These are phyloP conservation scores for Apiospora marii DNA, from an alignment of 2,329 filamentous ascomycete species.

Conservation along the genomic window DNA sequence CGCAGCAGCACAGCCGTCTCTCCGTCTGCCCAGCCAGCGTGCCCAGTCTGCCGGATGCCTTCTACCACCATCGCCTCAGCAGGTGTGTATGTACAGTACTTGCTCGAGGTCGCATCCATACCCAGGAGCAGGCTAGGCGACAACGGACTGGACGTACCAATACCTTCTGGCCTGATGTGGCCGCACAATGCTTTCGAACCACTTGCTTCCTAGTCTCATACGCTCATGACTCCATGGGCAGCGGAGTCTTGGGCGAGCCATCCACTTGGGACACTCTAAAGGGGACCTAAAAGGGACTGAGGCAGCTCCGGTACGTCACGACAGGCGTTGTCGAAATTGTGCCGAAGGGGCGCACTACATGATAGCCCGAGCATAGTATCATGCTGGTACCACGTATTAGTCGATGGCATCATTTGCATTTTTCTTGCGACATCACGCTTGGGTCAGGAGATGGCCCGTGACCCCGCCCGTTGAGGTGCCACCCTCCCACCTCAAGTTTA, in stretches of 20 bases:
- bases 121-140: not conserved
- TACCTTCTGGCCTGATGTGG: not conserved
- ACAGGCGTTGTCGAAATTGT: not conserved
- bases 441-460: not conserved
- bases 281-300: not conserved
- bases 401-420: constrained; percentile 25
- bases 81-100: not conserved
- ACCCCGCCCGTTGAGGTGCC: constrained; percentile 9
- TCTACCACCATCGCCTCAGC: not conserved
- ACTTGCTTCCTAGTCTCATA: constrained; percentile 6
- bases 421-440: constrained; percentile 24
- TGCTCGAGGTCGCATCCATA: not conserved
- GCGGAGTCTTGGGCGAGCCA: constrained; percentile 3
- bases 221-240: constrained; percentile 5
- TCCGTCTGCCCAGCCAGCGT: too few species aligned
- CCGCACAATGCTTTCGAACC: constrained; percentile 6
- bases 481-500: constrained; percentile 18
- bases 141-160: not conserved
- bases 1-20: too few species aligned
- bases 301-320: not conserved
- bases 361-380: constrained; percentile 2
- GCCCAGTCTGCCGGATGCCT: too few species aligned
- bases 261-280: not conserved
- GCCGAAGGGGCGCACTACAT: not conserved
- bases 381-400: constrained; percentile 11